Evolutionary conservation across 495 filamentous ascomycete genomes (phyloP).

Genomic region (Saxispiralis lemnorum): DNA sequence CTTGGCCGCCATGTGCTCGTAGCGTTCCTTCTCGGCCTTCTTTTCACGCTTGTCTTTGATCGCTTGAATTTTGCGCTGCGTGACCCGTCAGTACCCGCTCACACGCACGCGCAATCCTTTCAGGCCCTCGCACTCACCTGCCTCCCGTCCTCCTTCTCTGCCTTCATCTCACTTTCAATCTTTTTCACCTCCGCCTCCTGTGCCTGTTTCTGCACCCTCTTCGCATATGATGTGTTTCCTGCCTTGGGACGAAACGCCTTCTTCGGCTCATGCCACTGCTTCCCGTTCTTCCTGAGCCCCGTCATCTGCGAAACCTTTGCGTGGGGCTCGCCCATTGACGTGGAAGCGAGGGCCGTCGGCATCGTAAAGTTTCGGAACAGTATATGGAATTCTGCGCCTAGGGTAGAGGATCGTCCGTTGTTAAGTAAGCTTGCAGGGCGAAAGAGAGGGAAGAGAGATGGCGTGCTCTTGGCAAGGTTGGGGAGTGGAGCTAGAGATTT

Average conservation of each 20-base stretch:
- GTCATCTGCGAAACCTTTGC: constrained; percentile 14
- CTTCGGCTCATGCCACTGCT: constrained; percentile 76
- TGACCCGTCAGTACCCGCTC: not conserved
- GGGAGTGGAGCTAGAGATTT: no score
- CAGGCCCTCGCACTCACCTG: constrained; percentile 48
- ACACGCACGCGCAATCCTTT: not conserved
- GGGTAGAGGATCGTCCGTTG: no score
- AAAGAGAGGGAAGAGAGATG: not conserved
- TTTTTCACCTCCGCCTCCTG: constrained; percentile 60
- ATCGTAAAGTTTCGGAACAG: not conserved
- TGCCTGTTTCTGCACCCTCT: constrained; percentile 47
- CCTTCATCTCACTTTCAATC: constrained; percentile 84
- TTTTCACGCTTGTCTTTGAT: constrained; percentile 68
- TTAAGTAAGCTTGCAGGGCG: no score
- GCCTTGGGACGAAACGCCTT: constrained; percentile 68
- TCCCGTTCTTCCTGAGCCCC: constrained; percentile 56
- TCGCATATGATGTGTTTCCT: constrained; percentile 58
- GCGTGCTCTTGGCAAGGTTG: no score
- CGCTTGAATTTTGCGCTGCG: constrained; percentile 52
- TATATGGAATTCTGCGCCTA: no score
- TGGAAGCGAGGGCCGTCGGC: constrained; percentile 2
- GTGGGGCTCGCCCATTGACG: not conserved
- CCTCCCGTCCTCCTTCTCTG: constrained; percentile 77
- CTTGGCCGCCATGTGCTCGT: constrained; percentile 86
- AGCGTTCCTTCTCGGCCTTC: constrained; percentile 86